Conservation (phyloP, 805 yeast species). For the Candida caryicola region DNA sequence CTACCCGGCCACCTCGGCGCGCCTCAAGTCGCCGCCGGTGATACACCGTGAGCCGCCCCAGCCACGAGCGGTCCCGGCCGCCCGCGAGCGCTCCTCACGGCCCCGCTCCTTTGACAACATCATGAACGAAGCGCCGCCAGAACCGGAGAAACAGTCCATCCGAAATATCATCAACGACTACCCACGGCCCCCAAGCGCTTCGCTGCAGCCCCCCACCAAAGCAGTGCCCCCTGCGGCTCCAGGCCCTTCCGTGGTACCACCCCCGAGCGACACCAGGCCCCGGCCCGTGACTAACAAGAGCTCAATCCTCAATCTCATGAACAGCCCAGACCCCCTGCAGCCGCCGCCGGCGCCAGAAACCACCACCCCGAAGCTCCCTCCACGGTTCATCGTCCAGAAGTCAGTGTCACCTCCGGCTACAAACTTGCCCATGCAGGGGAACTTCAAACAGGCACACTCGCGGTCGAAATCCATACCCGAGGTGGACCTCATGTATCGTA, state of each 20-base stretch:
- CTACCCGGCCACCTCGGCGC: no score
- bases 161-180: not conserved
- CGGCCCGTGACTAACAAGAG: conserved; percentile 2
- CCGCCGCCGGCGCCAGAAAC: conserved; percentile 5
- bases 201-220: conserved; percentile 2
- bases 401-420: conserved; percentile 9
- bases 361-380: conserved; percentile 1
- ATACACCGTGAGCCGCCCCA: conserved; percentile 3
- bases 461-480: conserved; percentile 24
- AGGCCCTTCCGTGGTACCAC: no score
- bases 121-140: not conserved
- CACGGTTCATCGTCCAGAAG: conserved; percentile 2
- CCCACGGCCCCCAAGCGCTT: no score
- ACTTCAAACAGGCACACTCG: conserved; percentile 19
- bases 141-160: not conserved
- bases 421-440: conserved; percentile 17
- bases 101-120: not conserved
- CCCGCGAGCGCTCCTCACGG: not conserved
- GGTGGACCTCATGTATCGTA: not conserved
- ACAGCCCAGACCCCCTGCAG: conserved; percentile 10
- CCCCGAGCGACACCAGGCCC: not conserved
- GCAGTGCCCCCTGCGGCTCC: no score
- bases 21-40: conserved; percentile 1
- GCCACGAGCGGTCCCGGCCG: not conserved
- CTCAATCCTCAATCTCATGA: conserved; percentile 12